Evolutionary conservation across 495 filamentous ascomycete species (phyloP).

Genomic region (Annulohypoxylon bovei): DNA sequence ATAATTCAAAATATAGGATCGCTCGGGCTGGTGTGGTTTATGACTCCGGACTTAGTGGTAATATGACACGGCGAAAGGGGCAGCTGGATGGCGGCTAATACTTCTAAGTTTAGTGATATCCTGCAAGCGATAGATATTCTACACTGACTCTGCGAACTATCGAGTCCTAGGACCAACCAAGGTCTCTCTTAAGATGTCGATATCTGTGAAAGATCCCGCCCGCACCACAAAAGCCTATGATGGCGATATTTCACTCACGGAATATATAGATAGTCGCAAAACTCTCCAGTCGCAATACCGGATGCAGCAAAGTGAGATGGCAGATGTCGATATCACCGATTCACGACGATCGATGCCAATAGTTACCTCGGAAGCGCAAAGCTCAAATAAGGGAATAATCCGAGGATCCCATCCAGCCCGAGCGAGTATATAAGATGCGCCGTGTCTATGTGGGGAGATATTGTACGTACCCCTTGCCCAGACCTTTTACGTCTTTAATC

Average conservation of each 20-base stretch:
- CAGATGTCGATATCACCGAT: not conserved
- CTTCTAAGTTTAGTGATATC: not conserved
- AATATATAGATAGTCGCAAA: not conserved
- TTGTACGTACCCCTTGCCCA: slow-evolving; percentile 98
- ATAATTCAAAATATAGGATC: slow-evolving; percentile 43
- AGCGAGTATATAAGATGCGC: slow-evolving; percentile 40
- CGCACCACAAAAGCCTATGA: not conserved
- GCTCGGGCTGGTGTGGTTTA: slow-evolving; percentile 37
- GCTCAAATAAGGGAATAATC: not conserved
- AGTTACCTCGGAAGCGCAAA: not conserved
- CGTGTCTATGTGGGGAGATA: slow-evolving; percentile 85
- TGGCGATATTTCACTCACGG: not conserved
- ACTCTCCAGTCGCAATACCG: not conserved
- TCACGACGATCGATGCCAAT: not conserved
- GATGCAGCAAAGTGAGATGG: not conserved
- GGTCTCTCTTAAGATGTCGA: not conserved
- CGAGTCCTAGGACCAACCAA: not conserved
- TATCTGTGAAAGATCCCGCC: not conserved
- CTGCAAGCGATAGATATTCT: not conserved
- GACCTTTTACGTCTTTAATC: slow-evolving; percentile 86
- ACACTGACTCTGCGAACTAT: not conserved
- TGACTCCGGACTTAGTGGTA: not conserved
- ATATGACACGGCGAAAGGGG: not conserved
- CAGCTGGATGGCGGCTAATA: not conserved
- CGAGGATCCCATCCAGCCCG: slow-evolving; percentile 24